These are phyloP conservation scores for Lentinula raphanica DNA, from an alignment of 768 basidiomycete genomes.

Conservation along the genomic window DNA sequence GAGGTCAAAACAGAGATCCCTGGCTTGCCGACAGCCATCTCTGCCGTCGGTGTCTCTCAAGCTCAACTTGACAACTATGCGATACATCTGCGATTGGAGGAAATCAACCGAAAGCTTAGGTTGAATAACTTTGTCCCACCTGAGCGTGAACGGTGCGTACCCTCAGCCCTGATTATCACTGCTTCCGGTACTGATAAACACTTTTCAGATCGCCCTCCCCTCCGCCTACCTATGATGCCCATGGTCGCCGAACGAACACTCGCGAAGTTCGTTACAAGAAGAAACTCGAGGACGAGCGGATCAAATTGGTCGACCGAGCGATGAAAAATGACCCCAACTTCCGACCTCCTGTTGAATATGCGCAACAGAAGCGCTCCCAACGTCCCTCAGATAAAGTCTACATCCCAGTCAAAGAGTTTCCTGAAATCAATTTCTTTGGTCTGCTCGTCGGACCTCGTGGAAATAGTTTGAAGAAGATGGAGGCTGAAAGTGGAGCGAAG, in stretches of 20 bases:
- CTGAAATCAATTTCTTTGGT: constrained; percentile 99
- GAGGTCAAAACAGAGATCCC: constrained; percentile 89
- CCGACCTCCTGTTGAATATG: constrained; percentile 94
- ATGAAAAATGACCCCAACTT: constrained; percentile 98
- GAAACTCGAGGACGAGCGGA: constrained; percentile 89
- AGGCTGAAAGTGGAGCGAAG: constrained; percentile 94
- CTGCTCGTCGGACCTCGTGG: constrained; percentile 96
- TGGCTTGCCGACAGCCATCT: constrained; percentile 91
- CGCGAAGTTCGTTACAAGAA: constrained; percentile 98
- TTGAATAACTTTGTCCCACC: constrained; percentile 95
- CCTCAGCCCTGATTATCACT: background rate
- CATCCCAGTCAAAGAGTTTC: constrained; percentile 99
- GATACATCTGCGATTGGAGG: constrained; percentile 91
- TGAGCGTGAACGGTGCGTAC: constrained; percentile 80
- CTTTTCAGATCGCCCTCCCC: constrained; percentile 81
- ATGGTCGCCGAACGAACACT: constrained; percentile 97
- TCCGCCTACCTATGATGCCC: constrained; percentile 94
- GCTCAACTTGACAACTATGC: constrained; percentile 98
- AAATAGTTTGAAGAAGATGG: constrained; percentile 99
- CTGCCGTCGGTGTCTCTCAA: constrained; percentile 88
- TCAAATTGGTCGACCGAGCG: constrained; percentile 88
- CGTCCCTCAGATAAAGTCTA: constrained; percentile 98
- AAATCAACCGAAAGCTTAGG: constrained; percentile 93
- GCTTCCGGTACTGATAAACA: background rate
- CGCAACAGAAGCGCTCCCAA: constrained; percentile 89